Evolutionary conservation across 371 early-diverging fungal genomes (phyloP), one percentile per base, ranked within the genome.

Genomic region (Chytridiales sp.): DNA sequence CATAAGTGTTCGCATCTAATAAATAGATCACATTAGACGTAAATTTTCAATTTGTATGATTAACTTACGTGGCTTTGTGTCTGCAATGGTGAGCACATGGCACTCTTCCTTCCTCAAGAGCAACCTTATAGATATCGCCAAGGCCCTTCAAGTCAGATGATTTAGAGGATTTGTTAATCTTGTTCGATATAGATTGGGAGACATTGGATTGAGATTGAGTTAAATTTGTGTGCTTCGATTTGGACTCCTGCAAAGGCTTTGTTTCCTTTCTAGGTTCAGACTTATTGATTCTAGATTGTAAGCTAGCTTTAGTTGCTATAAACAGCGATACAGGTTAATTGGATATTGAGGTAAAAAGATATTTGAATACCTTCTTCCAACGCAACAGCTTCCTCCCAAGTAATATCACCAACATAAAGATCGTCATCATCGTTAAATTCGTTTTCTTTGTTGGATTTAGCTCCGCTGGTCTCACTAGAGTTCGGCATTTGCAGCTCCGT

Each of bases 1-100:
- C 76, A 76, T 21, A 61, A 31, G 42, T 76, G 76, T 46, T 68
- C 61, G 44, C 76, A 76, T 29, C 71, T 74, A 38, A 3, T 39
- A 31, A 40, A 42, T 21, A 49, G 22, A n/a, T 9, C 32, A 22
- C 36, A 57, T 26, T 32, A n/a, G 1, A 19, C 34, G 26, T 2
- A 0, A 35, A 26, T 21, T n/a, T 29, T 29, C 19, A 35, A 29
- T 9, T 30, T 8, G 21, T 40, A n/a, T 5, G 24, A 11, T 44
- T 39, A 15, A 19, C 65, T 30, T 50, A 70, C 74, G 46, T 61
- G 1, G 59, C 46, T 43, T 76, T 76, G 35, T 57, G 19, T 27
- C 59, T 64, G 59, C 76, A 76, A 9, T 24, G n/a, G 56, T 76
- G 76, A 11, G 22, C 56, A 41, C 76, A 76, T 2, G 73, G 54